Percentiles rank a stretch among this genome's conserved stretches.
Evolutionary conservation across 2,329 filamentous ascomycete species (phyloP).

Genomic region (Talaromyces amestolkiae): DNA sequence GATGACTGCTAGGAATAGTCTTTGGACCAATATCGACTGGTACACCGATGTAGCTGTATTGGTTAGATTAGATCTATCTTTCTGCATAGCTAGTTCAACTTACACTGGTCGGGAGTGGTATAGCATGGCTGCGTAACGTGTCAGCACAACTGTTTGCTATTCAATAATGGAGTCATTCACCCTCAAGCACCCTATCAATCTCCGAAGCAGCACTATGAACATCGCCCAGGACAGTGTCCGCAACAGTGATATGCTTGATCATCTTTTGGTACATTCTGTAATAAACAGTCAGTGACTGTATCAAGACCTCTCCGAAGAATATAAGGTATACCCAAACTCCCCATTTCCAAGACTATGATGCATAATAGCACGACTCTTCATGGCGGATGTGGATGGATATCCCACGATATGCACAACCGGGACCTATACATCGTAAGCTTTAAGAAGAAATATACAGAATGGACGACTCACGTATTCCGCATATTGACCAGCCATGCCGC

Average conservation of each 20-base stretch:
- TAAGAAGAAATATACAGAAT: not conserved
- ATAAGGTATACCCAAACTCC: constrained; percentile 21
- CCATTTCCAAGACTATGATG: constrained; percentile 30
- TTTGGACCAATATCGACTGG: constrained; percentile 9
- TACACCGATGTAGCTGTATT: constrained; percentile 13
- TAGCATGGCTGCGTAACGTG: constrained; percentile 5
- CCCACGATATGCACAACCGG: constrained; percentile 25
- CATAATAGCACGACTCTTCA: constrained; percentile 24
- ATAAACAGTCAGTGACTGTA: not conserved
- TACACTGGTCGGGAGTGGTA: constrained; percentile 14
- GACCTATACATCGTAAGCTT: constrained; percentile 10
- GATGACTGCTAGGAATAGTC: not conserved
- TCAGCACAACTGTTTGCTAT: not conserved
- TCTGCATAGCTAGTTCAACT: not conserved
- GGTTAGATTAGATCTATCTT: not conserved
- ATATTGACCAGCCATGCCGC: constrained; percentile 23
- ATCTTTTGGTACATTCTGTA: constrained; percentile 27
- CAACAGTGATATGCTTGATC: constrained; percentile 27
- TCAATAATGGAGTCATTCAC: not conserved
- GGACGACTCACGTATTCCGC: constrained; percentile 19
- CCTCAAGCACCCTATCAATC: constrained; percentile 28
- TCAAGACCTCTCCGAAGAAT: not conserved
- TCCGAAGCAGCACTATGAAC: constrained; percentile 23
- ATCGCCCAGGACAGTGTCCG: constrained; percentile 25
- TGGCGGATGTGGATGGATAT: constrained; percentile 24